These are phyloP conservation scores for Debaryomyces prosopidis DNA, from an alignment of 805 yeast genomes.

Conservation along the genomic window DNA sequence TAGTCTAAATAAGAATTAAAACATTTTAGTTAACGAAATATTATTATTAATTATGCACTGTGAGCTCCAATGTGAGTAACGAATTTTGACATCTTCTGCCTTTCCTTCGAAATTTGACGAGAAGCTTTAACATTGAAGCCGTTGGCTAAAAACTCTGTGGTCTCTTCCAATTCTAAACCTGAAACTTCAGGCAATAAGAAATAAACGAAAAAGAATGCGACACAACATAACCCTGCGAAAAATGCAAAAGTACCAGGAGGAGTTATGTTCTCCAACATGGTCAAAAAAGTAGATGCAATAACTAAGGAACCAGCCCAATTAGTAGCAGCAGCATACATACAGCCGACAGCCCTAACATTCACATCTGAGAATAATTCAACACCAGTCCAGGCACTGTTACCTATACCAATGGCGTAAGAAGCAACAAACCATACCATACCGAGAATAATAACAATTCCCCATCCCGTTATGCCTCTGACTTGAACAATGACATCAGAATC, in stretches of 20 bases:
- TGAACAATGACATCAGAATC: constrained; percentile 39
- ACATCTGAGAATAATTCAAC: constrained; percentile 90
- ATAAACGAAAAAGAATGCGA: constrained; percentile 72
- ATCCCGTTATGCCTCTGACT: constrained; percentile 57
- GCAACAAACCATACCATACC: constrained; percentile 89
- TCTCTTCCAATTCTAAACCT: constrained; percentile 88
- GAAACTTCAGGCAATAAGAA: constrained; percentile 92
- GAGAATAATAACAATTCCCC: constrained; percentile 87
- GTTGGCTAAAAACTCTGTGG: constrained; percentile 73
- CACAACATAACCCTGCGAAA: constrained; percentile 77
- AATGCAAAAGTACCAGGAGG: constrained; percentile 94
- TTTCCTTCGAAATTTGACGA: constrained; percentile 33
- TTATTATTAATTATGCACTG: background rate
- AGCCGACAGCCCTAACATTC: constrained; percentile 87
- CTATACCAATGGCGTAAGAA: constrained; percentile 90
- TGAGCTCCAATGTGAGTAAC: background rate
- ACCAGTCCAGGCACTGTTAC: constrained; percentile 98
- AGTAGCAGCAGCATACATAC: constrained; percentile 86
- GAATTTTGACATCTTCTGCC: constrained; percentile 21
- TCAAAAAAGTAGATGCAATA: constrained; percentile 87
- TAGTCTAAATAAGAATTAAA: constrained; percentile 1
- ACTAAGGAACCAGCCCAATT: constrained; percentile 95
- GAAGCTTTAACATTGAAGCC: constrained; percentile 80
- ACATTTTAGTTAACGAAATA: background rate
- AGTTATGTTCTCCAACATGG: constrained; percentile 90